phyloP scores from a whole-genome alignment of 257 asterid species.

The Ilex aquifolium region DNA sequence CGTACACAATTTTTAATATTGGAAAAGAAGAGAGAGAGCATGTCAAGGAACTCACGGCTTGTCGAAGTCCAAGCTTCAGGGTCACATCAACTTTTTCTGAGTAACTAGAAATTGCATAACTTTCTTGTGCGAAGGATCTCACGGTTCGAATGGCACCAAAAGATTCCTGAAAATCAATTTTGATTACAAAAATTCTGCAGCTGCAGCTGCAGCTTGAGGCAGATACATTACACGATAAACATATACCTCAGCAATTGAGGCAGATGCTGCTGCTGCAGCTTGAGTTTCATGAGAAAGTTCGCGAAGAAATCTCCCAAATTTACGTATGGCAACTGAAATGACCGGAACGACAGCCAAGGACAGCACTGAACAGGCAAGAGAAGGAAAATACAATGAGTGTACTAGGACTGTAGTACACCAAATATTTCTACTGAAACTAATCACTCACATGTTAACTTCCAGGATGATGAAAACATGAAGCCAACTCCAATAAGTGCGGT shows the following conservation, averaged over 20 bases:
- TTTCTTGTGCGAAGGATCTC: not conserved
- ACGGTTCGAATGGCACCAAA: conserved; percentile 1
- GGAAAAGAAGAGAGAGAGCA: not conserved
- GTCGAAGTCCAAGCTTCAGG: conserved; percentile 1
- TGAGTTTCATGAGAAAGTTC: not conserved
- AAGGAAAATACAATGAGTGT: not conserved
- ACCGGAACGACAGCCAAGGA: not conserved
- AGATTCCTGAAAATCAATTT: not conserved
- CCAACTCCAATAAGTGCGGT: conserved; percentile 81
- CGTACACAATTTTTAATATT: not conserved
- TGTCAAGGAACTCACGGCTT: not conserved
- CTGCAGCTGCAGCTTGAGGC: too few species aligned
- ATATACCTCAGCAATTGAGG: conserved; percentile 1
- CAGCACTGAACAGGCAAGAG: not conserved
- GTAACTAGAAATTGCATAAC: not conserved
- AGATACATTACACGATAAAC: too few species aligned
- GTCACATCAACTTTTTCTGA: not conserved
- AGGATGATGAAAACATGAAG: conserved; percentile 80
- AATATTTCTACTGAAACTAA: not conserved
- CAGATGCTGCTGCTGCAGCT: conserved; percentile 1
- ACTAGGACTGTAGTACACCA: not conserved
- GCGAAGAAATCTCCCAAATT: not conserved
- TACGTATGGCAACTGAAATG: not conserved
- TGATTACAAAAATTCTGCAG: too few species aligned
- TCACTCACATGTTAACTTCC: conserved; percentile 57